Evolutionary conservation across 768 basidiomycete species (phyloP).

Genomic region (Clitopilus hobsonii): DNA sequence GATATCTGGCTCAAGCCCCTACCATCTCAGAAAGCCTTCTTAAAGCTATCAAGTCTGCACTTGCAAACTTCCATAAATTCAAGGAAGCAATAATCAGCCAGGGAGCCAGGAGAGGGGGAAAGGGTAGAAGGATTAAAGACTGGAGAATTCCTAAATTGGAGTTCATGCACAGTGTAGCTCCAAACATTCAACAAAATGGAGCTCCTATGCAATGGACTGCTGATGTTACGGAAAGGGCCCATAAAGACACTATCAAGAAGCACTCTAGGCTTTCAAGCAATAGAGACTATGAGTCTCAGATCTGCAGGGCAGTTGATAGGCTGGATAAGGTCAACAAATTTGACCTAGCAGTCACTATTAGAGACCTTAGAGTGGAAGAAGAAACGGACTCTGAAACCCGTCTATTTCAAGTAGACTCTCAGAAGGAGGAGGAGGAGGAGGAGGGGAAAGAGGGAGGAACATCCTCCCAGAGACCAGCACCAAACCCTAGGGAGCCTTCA

Average conservation of each 20-base stretch:
- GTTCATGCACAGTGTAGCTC: conserved; percentile 26
- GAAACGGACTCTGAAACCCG: not conserved
- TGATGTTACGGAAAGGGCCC: conserved; percentile 26
- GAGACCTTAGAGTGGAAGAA: conserved; percentile 1
- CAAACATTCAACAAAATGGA: conserved; percentile 22
- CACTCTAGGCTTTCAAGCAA: conserved; percentile 25
- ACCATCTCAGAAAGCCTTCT: conserved; percentile 16
- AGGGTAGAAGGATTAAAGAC: conserved; percentile 20
- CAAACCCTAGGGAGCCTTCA: not conserved
- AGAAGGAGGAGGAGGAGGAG: not conserved
- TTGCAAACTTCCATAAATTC: conserved; percentile 26
- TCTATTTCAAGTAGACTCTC: not conserved
- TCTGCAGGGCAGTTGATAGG: conserved; percentile 24
- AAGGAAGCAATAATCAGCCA: conserved; percentile 28
- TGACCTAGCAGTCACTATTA: conserved; percentile 17
- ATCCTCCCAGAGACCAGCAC: not conserved
- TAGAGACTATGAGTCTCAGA: conserved; percentile 27
- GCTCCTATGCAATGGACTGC: conserved; percentile 28
- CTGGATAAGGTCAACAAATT: conserved; percentile 24
- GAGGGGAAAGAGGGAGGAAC: not conserved
- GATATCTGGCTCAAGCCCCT: conserved; percentile 18
- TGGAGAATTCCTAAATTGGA: conserved; percentile 41
- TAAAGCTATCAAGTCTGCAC: conserved; percentile 12
- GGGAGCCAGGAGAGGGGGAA: too few species aligned
- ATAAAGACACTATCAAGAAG: conserved; percentile 27